Conservation (phyloP, 179 eudicot species). For the Heliamphora pulchella region DNA sequence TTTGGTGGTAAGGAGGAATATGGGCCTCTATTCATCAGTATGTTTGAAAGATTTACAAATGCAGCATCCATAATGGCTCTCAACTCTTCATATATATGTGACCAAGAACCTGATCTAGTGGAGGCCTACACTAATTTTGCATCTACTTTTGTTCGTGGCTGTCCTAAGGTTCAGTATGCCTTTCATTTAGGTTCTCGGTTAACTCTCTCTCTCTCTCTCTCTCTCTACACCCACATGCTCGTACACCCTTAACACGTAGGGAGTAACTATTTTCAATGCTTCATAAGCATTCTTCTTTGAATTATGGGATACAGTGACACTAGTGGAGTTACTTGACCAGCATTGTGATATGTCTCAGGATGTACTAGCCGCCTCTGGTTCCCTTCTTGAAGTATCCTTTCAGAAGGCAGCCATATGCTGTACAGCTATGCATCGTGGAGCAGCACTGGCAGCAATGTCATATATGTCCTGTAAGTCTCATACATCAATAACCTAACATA, state of each 20-base stretch:
- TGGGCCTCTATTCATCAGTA: slow-evolving; percentile 72
- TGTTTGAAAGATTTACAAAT: slow-evolving; percentile 73
- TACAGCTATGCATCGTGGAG: slow-evolving; percentile 99
- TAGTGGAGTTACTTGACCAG: slow-evolving; percentile 8
- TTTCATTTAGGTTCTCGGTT: background rate
- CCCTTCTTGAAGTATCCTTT: slow-evolving; percentile 73
- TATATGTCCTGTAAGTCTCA: slow-evolving; percentile 72
- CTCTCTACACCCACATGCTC: background rate
- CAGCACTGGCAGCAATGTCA: slow-evolving; percentile 97
- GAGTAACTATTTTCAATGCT: background rate
- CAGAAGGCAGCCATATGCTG: slow-evolving; percentile 96
- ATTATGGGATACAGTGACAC: background rate
- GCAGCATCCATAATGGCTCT: slow-evolving; percentile 79
- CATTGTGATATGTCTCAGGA: slow-evolving; percentile 46
- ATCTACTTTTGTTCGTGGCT: slow-evolving; percentile 64
- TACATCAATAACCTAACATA: background rate
- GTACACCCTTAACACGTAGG: background rate
- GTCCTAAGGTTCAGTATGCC: slow-evolving; percentile 54
- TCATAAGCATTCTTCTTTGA: slow-evolving; percentile 9
- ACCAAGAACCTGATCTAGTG: slow-evolving; percentile 93
- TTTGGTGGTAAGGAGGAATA: slow-evolving; percentile 79
- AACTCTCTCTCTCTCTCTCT: background rate
- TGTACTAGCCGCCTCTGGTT: slow-evolving; percentile 66
- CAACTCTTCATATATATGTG: slow-evolving; percentile 90
- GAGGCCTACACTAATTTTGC: slow-evolving; percentile 86